Evolutionary conservation across 129 eudicot genomes (phyloP).

Genomic region (Tanacetum coccineum): DNA sequence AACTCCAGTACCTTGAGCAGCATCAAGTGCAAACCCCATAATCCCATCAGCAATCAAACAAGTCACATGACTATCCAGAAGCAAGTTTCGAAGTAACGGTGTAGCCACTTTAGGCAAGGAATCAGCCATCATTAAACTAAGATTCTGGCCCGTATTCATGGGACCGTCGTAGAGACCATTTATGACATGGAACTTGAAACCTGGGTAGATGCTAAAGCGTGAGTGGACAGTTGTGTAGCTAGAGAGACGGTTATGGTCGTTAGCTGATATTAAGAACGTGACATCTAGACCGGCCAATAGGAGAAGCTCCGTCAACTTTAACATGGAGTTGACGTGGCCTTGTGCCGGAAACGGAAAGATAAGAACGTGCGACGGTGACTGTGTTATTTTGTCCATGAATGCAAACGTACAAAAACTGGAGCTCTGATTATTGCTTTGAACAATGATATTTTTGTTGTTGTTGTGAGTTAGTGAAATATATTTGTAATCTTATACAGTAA

Average conservation of each 20-base stretch:
- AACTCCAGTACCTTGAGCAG: constrained; percentile 45
- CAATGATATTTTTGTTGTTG: too few relatives aligned
- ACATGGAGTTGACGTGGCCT: constrained; percentile 70
- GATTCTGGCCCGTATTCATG: constrained; percentile 36
- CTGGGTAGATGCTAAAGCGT: constrained; percentile 32
- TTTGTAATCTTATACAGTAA: too few relatives aligned
- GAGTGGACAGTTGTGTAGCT: constrained; percentile 38
- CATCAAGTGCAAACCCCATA: constrained; percentile 37
- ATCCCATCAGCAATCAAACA: constrained; percentile 61
- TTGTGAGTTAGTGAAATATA: too few relatives aligned
- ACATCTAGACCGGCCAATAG: constrained; percentile 37
- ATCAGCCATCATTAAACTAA: constrained; percentile 26
- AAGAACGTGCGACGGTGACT: constrained; percentile 44
- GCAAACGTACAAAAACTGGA: not conserved
- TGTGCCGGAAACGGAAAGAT: constrained; percentile 67
- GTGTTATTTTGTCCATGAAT: constrained; percentile 18
- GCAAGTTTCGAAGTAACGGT: constrained; percentile 41
- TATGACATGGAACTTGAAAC: constrained; percentile 39
- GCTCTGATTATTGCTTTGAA: too few relatives aligned
- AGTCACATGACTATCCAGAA: constrained; percentile 28
- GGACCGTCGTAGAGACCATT: constrained; percentile 43
- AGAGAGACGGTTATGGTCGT: constrained; percentile 46
- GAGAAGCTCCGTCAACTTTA: constrained; percentile 60
- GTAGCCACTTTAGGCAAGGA: constrained; percentile 22
- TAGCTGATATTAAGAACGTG: constrained; percentile 57